Evolutionary conservation across 176 grass and related monocot genomes (phyloP).

Genomic region (Carex pumila): DNA sequence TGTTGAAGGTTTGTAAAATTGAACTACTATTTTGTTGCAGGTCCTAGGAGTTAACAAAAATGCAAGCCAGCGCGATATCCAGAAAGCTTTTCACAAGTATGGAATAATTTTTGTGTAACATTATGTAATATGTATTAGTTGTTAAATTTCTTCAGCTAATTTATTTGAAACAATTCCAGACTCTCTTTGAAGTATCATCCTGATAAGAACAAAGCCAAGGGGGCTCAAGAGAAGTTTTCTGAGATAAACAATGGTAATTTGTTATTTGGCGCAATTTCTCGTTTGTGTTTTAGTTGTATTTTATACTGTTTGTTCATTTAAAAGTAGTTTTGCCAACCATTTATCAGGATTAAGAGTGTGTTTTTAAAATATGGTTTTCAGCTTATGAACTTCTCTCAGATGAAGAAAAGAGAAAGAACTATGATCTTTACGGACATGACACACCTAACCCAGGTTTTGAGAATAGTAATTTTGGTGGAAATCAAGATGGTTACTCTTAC

Average conservation of each 20-base stretch:
- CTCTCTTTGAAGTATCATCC: slow-evolving; percentile 90
- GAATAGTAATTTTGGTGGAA: slow-evolving; percentile 31
- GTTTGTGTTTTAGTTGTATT: background rate
- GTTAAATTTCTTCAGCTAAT: slow-evolving; percentile 3
- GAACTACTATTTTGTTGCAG: slow-evolving; percentile 31
- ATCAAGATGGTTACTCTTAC: slow-evolving; percentile 48
- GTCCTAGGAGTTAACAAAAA: slow-evolving; percentile 92
- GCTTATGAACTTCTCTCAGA: slow-evolving; percentile 93
- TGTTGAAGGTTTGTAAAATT: background rate
- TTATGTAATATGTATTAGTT: background rate
- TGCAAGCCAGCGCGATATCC: slow-evolving; percentile 86
- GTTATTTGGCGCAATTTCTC: background rate
- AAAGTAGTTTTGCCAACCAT: background rate
- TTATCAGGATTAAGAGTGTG: background rate
- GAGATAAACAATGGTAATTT: slow-evolving; percentile 94
- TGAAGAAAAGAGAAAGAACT: slow-evolving; percentile 95
- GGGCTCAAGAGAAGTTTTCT: slow-evolving; percentile 75
- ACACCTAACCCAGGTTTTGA: slow-evolving; percentile 57
- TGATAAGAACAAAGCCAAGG: slow-evolving; percentile 92
- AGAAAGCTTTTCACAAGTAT: slow-evolving; percentile 99
- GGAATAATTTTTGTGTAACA: background rate
- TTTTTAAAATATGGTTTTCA: slow-evolving; percentile 27
- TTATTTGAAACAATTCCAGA: slow-evolving; percentile 28
- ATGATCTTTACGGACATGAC: slow-evolving; percentile 83
- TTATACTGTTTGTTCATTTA: background rate